Conservation (phyloP, 306 rosid species). For the Trifolium fragiferum region DNA sequence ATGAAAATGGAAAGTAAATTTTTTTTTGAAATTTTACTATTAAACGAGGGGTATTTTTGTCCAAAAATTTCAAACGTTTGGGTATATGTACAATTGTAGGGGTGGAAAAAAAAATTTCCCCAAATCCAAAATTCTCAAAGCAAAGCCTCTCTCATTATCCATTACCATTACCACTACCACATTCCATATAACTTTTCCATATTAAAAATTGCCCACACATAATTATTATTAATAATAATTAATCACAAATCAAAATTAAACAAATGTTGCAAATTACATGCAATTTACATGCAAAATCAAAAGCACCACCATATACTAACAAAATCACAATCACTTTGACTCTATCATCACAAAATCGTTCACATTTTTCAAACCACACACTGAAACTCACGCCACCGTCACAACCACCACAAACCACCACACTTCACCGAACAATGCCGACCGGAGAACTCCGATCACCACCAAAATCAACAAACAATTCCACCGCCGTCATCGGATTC, state of each 20-base stretch:
- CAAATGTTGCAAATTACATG: slow-evolving; percentile 8
- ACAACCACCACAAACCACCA: not conserved
- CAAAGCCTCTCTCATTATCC: not conserved
- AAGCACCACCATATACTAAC: not conserved
- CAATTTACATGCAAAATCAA: not conserved
- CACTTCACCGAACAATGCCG: slow-evolving; percentile 52
- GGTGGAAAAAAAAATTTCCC: no score
- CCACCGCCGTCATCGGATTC: not conserved
- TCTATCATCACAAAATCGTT: not conserved
- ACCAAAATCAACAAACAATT: slow-evolving; percentile 33
- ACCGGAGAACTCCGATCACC: slow-evolving; percentile 58
- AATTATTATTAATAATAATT: not conserved
- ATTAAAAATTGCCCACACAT: not conserved
- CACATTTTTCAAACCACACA: not conserved
- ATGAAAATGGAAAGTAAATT: no score
- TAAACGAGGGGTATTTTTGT: no score
- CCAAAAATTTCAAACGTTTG: no score
- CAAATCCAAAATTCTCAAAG: not conserved
- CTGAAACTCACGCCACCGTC: not conserved
- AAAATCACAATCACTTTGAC: slow-evolving; percentile 3
- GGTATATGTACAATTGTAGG: no score
- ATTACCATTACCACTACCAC: not conserved
- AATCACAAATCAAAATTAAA: not conserved
- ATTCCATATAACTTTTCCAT: not conserved
- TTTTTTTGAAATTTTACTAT: no score